Conservation (phyloP, 202 grass and related monocot species). For the Schoenoplectus triqueter region DNA sequence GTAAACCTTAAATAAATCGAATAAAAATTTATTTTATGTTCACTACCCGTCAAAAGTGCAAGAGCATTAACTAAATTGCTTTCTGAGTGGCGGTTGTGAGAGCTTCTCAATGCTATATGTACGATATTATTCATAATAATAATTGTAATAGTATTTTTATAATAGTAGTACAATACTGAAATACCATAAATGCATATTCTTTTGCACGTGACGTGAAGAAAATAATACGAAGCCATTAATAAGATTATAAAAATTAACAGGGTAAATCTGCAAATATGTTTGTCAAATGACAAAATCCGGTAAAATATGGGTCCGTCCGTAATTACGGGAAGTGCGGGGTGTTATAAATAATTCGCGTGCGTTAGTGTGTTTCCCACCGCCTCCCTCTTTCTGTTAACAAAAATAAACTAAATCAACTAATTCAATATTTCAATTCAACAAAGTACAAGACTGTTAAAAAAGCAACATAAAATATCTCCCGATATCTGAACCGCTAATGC, state of each 20-base stretch:
- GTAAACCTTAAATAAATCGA: no score
- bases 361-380: background rate
- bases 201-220: no score
- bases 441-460: background rate
- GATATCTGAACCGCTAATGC: background rate
- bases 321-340: slow-evolving; percentile 17
- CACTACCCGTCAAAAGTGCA: no score
- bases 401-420: background rate
- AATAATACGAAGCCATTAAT: no score
- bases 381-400: slow-evolving; percentile 14
- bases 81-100: no score
- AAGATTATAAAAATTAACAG: background rate
- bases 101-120: no score
- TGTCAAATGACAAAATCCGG: background rate
- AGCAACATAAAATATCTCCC: background rate
- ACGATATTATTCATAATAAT: no score
- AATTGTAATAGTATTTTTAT: no score
- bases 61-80: no score
- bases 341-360: background rate
- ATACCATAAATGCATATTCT: no score
- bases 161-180: background rate
- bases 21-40: no score
- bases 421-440: background rate
- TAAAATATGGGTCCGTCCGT: background rate
- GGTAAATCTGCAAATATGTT: background rate